A percentile compares a stretch with the other conserved stretches of the same genome.
Conservation (phyloP, 1,284 basidiomycete species). For the Irpex sp. region DNA sequence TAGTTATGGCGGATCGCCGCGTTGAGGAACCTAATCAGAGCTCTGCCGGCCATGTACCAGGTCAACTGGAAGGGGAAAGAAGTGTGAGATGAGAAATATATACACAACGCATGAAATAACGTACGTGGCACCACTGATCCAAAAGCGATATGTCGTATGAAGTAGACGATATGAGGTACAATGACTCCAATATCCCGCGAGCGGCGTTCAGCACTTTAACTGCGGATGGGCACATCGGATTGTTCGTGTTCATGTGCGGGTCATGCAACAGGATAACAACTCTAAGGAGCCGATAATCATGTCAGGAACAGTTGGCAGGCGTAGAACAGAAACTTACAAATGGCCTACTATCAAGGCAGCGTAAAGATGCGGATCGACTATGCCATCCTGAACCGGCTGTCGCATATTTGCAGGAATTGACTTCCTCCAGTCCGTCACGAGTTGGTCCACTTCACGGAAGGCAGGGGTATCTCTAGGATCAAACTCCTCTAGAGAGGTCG, state of each 20-base stretch:
- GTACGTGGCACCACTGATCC: slow-evolving; percentile 56
- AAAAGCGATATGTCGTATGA: slow-evolving; percentile 66
- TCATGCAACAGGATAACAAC: slow-evolving; percentile 66
- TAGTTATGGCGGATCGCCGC: slow-evolving; percentile 52
- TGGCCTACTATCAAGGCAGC: slow-evolving; percentile 57
- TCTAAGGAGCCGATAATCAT: slow-evolving; percentile 28
- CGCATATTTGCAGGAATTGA: slow-evolving; percentile 52
- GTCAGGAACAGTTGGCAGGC: background rate
- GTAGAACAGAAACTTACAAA: slow-evolving; percentile 42
- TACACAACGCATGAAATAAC: slow-evolving; percentile 17
- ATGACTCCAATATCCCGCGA: slow-evolving; percentile 59
- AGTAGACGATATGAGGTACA: slow-evolving; percentile 62
- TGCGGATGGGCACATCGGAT: slow-evolving; percentile 58
- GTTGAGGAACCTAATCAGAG: slow-evolving; percentile 60
- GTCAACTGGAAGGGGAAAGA: slow-evolving; percentile 44
- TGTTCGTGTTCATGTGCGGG: slow-evolving; percentile 58
- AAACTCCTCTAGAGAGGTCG: background rate
- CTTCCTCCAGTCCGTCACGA: background rate
- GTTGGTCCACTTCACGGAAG: slow-evolving; percentile 8
- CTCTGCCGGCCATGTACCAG: slow-evolving; percentile 64
- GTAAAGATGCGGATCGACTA: slow-evolving; percentile 65
- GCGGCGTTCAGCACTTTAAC: slow-evolving; percentile 62
- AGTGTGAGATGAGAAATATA: slow-evolving; percentile 2
- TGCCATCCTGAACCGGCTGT: slow-evolving; percentile 38
- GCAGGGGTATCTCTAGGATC: slow-evolving; percentile 8